Conservation (phyloP, 2,329 filamentous ascomycete genomes). For the Botrytis aclada region DNA sequence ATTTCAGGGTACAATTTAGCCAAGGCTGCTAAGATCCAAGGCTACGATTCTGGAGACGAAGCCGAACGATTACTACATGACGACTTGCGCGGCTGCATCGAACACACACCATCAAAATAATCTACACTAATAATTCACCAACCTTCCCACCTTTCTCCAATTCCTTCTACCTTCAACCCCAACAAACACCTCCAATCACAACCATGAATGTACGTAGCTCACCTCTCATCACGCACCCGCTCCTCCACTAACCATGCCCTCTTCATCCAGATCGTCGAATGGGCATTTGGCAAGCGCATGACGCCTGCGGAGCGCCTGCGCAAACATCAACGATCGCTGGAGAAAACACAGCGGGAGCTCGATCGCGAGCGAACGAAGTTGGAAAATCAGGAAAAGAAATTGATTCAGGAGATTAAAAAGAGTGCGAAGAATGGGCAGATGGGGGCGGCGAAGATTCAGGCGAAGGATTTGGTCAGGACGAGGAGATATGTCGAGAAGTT, state of each 20-base stretch:
- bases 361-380: constrained; percentile 93
- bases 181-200: neutral
- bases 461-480: constrained; percentile 92
- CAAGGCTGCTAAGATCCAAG: constrained; percentile 17
- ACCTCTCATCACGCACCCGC: neutral
- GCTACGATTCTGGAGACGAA: neutral
- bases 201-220: constrained; percentile 53
- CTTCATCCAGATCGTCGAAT: constrained; percentile 85
- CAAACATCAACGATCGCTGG: constrained; percentile 93
- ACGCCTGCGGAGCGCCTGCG: constrained; percentile 88
- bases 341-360: constrained; percentile 95
- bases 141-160: neutral
- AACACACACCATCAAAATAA: constrained; percentile 8
- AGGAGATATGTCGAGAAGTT: constrained; percentile 97
- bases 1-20: neutral
- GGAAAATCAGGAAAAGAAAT: constrained; percentile 97
- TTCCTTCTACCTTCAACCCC: no score
- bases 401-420: constrained; percentile 95
- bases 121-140: neutral
- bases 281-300: constrained; percentile 99
- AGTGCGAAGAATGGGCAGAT: constrained; percentile 97
- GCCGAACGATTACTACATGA: constrained; percentile 4
- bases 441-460: constrained; percentile 97
- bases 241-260: constrained; percentile 3
- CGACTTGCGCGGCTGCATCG: constrained; percentile 8